phyloP scores from a whole-genome alignment of 768 basidiomycete genomes.

The Pseudohyphozyma bogoriensis region DNA sequence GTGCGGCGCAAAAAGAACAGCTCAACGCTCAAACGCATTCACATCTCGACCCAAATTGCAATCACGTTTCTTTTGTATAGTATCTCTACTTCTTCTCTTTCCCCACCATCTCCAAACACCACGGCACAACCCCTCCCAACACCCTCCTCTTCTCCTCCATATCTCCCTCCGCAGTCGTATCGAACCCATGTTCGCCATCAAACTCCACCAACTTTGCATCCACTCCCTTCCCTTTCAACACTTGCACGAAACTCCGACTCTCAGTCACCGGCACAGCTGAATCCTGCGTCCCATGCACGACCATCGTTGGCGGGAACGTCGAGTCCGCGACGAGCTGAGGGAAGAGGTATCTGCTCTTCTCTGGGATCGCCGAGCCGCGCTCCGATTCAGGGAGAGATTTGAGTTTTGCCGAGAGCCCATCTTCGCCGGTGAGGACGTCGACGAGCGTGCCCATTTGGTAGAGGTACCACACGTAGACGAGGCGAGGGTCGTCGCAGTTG shows the following conservation, averaged over 20 bases:
- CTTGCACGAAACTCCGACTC: background rate
- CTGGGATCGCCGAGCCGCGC: background rate
- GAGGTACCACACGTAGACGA: slow-evolving; percentile 39
- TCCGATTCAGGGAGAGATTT: background rate
- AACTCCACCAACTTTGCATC: background rate
- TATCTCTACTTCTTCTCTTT: too few species aligned
- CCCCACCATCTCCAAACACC: too few species aligned
- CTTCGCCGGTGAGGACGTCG: slow-evolving; percentile 50
- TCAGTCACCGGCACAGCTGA: background rate
- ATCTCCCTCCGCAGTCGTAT: background rate
- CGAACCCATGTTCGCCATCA: background rate
- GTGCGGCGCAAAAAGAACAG: too few species aligned
- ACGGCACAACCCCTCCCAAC: background rate
- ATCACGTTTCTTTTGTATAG: too few species aligned
- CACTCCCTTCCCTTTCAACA: background rate
- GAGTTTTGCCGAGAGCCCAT: slow-evolving; percentile 21
- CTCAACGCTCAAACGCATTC: too few species aligned
- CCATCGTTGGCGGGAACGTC: background rate
- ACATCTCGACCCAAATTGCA: too few species aligned
- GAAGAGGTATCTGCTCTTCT: background rate
- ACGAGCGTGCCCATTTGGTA: slow-evolving; percentile 51
- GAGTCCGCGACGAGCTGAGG: background rate
- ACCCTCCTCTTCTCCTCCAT: background rate
- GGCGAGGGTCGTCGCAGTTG: background rate
- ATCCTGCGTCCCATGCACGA: background rate